These are phyloP conservation scores for Podaxis mareebaensis DNA, from an alignment of 768 basidiomycete species.

Conservation along the genomic window DNA sequence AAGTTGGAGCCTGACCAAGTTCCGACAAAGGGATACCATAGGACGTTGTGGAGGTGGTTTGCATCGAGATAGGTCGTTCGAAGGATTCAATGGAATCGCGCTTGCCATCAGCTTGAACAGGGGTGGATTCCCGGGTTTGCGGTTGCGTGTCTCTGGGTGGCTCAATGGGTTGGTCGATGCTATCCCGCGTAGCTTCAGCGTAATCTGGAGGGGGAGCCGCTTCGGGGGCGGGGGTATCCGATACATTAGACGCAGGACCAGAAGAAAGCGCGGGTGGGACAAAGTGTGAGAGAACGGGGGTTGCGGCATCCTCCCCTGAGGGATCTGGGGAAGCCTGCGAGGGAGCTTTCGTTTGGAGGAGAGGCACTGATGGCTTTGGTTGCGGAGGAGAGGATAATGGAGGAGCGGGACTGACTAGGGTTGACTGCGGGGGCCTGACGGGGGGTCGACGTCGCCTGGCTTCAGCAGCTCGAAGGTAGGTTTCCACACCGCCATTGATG, in stretches of 20 bases:
- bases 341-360: constrained; percentile 5
- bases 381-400: background rate
- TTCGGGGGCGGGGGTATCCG: background rate
- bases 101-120: background rate
- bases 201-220: constrained; percentile 13
- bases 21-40: constrained; percentile 44
- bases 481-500: constrained; percentile 63
- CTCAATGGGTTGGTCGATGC: background rate
- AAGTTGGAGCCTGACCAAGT: constrained; percentile 33
- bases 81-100: background rate
- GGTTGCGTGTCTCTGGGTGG: background rate
- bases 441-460: constrained; percentile 40
- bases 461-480: constrained; percentile 48
- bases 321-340: background rate
- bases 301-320: constrained; percentile 1
- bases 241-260: background rate
- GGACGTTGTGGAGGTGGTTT: constrained; percentile 46
- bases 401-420: background rate
- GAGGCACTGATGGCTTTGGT: constrained; percentile 1
- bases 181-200: constrained; percentile 1
- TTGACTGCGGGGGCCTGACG: background rate
- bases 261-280: constrained; percentile 6
- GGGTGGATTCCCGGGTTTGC: background rate
- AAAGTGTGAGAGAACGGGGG: constrained; percentile 10
- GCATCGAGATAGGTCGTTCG: constrained; percentile 11